Base-by-base conservation (phyloP, 2,329 filamentous ascomycete genomes). In the Bertia moriformis region DNA sequence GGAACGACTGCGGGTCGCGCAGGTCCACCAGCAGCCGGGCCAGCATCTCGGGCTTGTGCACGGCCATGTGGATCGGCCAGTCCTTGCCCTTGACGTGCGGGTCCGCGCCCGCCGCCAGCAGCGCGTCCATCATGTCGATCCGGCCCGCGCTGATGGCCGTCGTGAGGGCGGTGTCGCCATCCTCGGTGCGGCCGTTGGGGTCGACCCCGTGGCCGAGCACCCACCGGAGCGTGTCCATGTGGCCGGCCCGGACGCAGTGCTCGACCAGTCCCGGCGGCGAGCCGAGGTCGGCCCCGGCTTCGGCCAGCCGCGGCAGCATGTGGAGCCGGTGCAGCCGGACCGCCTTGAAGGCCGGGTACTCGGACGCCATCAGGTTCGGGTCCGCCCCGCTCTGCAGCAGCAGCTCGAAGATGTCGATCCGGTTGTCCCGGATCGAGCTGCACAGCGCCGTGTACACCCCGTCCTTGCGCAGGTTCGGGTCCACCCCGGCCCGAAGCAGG, bases 1-100 rank as follows among this genome's bases (percentile, higher is more conserved):
- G 66, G 49, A 62, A 61, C n/a, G 63, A 57, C 10, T 55, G 56
- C 4, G 58, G 55, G 15, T 62, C 60, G 3, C 58, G 48, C 20
- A 66, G 55, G 4, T 55, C 52, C 0, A 56, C 51, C 0, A 71
- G 54, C 2, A 71, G 52, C 27, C 59, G 61, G 29, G 60, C 59
- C 14, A 71, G 54, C 29, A 71, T 62, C 0, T 48, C 46, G 0
- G 67, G 65, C 7, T 60, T 58, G 41, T 61, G 59, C 40, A 68
- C 63, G 0, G 66, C 65, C 61, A 71, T 66, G 41, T 57, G 64
- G 13, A 71, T 52, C 1, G 67, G 67, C 67, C 67, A 71, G 43
- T 71, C 66, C 42, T 69, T 55, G 18, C 67, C 67, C 15, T 66
- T 58, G 10, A 68, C 51, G 14, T 58, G 54, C 1, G 66, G 62